phyloP scores from a whole-genome alignment of 106 monocot genomes.

The Dendrobium huoshanense region DNA sequence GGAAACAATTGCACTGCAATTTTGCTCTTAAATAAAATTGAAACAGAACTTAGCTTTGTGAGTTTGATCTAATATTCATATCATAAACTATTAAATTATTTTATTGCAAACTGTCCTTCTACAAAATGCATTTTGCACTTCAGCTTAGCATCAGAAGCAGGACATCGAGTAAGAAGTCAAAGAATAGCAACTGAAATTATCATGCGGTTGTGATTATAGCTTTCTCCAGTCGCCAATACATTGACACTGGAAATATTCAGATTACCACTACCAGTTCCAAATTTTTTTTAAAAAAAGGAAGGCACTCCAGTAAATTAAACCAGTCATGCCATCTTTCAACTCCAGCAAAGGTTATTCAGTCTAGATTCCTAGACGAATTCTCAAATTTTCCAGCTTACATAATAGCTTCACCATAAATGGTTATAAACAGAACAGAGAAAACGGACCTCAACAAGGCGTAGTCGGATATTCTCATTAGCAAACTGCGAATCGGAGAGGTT shows the following conservation, averaged over 20 bases:
- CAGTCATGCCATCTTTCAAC: not conserved
- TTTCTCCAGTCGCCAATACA: not conserved
- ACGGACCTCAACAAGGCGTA: slow-evolving; percentile 88
- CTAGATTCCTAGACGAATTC: not conserved
- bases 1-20: not conserved
- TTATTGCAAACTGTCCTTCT: too few relatives aligned
- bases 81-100: not conserved
- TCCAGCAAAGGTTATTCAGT: not conserved
- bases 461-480: slow-evolving; percentile 70
- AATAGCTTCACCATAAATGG: not conserved
- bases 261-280: not conserved
- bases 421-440: not conserved
- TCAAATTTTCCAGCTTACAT: too few relatives aligned
- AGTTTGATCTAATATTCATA: not conserved
- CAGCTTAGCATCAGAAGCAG: too few relatives aligned
- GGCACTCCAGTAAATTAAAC: not conserved
- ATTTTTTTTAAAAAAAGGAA: not conserved
- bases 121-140: too few relatives aligned
- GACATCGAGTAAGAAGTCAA: not conserved
- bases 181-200: not conserved
- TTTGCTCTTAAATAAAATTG: too few relatives aligned
- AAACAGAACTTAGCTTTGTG: too few relatives aligned
- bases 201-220: not conserved
- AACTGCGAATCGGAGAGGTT: slow-evolving; percentile 85
- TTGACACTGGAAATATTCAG: not conserved